Evolutionary conservation across 352 stramenopile genomes (phyloP).

Genomic region (Globisporangium acanthophoron): DNA sequence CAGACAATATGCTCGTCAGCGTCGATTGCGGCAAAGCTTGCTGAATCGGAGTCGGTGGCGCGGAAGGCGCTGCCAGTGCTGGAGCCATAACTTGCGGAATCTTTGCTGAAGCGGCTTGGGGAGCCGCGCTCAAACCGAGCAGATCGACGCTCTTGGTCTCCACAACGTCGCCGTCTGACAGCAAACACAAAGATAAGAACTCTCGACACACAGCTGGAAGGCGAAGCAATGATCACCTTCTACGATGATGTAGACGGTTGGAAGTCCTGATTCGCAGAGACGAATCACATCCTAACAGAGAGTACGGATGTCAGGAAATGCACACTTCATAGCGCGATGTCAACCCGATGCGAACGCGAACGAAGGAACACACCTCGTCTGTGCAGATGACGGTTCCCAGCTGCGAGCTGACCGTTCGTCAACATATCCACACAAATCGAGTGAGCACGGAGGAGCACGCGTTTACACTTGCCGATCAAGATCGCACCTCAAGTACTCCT

Average conservation of each 20-base stretch:
- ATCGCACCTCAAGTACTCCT: constrained; percentile 27
- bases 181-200: too few relatives aligned
- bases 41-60: background rate
- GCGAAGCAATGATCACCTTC: constrained; percentile 6
- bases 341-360: background rate
- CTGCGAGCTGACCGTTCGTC: constrained; percentile 3
- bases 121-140: constrained; percentile 19
- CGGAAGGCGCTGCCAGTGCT: background rate
- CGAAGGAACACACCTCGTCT: constrained; percentile 5
- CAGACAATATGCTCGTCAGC: constrained; percentile 16
- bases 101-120: background rate
- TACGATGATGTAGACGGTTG: constrained; percentile 11
- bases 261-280: constrained; percentile 12
- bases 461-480: background rate
- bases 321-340: background rate
- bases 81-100: background rate
- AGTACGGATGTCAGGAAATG: background rate
- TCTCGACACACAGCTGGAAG: background rate
- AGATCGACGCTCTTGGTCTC: constrained; percentile 20
- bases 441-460: background rate
- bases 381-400: constrained; percentile 8
- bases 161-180: constrained; percentile 1
- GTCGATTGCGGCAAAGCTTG: background rate
- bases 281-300: constrained; percentile 16
- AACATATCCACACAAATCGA: background rate